These are phyloP conservation scores for Naumovozyma castellii DNA, from an alignment of 805 yeast species.

Conservation along the genomic window DNA sequence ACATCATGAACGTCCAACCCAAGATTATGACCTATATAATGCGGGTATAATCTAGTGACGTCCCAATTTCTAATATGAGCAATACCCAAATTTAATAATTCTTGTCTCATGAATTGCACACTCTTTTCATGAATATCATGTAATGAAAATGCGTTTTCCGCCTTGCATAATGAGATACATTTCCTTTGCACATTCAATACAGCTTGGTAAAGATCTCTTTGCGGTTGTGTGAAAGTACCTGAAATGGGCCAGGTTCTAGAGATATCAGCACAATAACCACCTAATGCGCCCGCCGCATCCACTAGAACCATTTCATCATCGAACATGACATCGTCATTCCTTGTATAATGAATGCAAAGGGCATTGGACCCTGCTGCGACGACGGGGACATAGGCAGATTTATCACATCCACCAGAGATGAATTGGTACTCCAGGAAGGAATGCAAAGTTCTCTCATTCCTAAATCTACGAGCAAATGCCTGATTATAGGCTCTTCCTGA, in stretches of 20 bases:
- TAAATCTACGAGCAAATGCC: conserved; percentile 61
- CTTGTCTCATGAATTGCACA: conserved; percentile 47
- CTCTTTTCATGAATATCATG: conserved; percentile 71
- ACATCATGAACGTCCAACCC: conserved; percentile 88
- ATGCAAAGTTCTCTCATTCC: conserved; percentile 68
- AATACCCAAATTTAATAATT: conserved; percentile 68
- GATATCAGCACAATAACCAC: conserved; percentile 93
- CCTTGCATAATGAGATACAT: conserved; percentile 65
- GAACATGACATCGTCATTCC: conserved; percentile 75
- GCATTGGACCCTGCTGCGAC: conserved; percentile 92
- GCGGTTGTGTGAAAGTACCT: conserved; percentile 66
- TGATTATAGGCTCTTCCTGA: conserved; percentile 77
- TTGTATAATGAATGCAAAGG: conserved; percentile 83
- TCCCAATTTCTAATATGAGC: conserved; percentile 41
- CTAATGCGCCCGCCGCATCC: conserved; percentile 89
- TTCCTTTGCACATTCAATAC: conserved; percentile 73
- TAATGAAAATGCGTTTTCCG: conserved; percentile 41
- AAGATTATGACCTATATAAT: conserved; percentile 88
- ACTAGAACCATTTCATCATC: conserved; percentile 78
- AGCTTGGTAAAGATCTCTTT: conserved; percentile 78
- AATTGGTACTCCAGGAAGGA: conserved; percentile 77
- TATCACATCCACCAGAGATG: conserved; percentile 79
- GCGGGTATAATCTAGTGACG: conserved; percentile 65
- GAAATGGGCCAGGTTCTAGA: conserved; percentile 93
- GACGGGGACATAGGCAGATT: conserved; percentile 87